Base-by-base conservation (phyloP, 2,329 filamentous ascomycete genomes). In the Phialemoniopsis sp. region DNA sequence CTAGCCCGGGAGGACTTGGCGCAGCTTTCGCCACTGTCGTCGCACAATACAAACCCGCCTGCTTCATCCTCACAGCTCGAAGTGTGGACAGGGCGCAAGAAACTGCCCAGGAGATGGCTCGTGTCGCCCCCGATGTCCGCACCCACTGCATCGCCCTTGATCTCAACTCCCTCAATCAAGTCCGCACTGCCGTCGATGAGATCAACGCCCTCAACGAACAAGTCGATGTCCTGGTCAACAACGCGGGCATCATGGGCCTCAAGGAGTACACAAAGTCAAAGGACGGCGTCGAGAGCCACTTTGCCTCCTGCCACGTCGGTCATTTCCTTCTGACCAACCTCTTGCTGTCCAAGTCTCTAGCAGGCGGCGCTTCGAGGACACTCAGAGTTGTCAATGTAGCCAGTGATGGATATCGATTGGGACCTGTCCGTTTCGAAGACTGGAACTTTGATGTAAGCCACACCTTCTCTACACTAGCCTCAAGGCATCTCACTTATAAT, bases 311-410 rank as follows among this genome's bases (percentile, higher is more conserved):
- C 49, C 66, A 76, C 46, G 48, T 76, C 10, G 66, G 69, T 1
- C 68, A 73, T 33, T 74, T 73, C 46, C 49, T 73, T 5, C 57
- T 76, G 16, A 67, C 70, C 2, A 70, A 70, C 45, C 56, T 74
- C 18, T 59, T 76, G 13, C 50, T 70, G 36, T 64, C 68, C 0
- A 63, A 66, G n/a, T 46, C 76, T 4, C 47, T 62, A 21, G 55
- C 56, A 5, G 62, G 21, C 21, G 21, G 10, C 10, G 63, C 67
- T 37, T 40, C 51, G 38, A 52, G 58, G 40, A 21, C 5, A 5
- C 4, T 30, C 10, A 40, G 45, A 6, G 32, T 47, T 1, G 42
- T 47, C 32, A 43, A 38, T n/a, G 42, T 47, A 4, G 14, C 40
- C 10, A 45, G 42, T 34, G 13, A 21, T 26, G 45, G 40, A 3